A percentile compares a stretch with the other conserved stretches of the same genome.
These are phyloP conservation scores for Fusarium citri DNA, from an alignment of 2,329 filamentous ascomycete species.

Conservation along the genomic window DNA sequence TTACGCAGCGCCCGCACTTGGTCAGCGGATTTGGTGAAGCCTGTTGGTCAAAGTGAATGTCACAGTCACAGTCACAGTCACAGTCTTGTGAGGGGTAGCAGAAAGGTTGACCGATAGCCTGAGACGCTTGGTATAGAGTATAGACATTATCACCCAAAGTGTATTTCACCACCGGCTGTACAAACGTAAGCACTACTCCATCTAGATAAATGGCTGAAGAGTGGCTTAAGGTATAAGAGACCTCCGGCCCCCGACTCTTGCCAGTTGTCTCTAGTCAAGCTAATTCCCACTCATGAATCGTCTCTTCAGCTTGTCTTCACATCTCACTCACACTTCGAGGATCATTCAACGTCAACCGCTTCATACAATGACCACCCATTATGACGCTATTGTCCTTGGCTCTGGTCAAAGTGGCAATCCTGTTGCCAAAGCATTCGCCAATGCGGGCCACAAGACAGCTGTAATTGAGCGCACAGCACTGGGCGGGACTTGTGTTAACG, in stretches of 20 bases:
- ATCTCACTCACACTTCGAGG: not conserved
- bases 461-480: constrained; percentile 62
- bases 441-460: constrained; percentile 57
- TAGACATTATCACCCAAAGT: constrained; percentile 6
- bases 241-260: not conserved
- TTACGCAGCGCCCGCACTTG: constrained; percentile 21
- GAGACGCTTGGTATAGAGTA: not conserved
- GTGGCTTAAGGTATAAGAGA: constrained; percentile 3
- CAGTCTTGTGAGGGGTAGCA: constrained; percentile 41
- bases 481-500: constrained; percentile 66
- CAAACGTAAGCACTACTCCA: constrained; percentile 10
- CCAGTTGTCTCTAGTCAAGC: not conserved
- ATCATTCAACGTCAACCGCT: not conserved
- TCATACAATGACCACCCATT: constrained; percentile 39
- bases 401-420: constrained; percentile 65
- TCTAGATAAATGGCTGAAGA: not conserved
- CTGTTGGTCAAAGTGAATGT: constrained; percentile 7
- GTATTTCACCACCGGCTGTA: constrained; percentile 15
- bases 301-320: not conserved
- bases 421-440: constrained; percentile 60
- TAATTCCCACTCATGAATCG: constrained; percentile 20
- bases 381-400: constrained; percentile 59
- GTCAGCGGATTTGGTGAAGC: constrained; percentile 38
- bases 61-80: constrained; percentile 7
- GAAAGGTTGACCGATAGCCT: not conserved